A percentile compares a stretch with the other conserved stretches of the same genome.
phyloP scores from a whole-genome alignment of 139 green algal genomes.

The Tetradesmus obliquus region DNA sequence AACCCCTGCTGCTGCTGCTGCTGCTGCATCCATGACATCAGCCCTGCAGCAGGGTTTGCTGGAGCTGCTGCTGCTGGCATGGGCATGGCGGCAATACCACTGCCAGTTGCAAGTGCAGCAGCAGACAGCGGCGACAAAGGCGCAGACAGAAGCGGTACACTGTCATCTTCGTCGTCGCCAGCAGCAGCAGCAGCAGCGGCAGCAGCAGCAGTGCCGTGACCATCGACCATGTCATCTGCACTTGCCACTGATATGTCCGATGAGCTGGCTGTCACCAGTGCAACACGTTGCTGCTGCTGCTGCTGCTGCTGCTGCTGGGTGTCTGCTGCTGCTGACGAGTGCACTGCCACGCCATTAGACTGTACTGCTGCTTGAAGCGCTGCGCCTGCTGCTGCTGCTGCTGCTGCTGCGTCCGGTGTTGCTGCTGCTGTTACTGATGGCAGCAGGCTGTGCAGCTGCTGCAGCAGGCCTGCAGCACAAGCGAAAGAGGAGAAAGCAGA shows the following conservation, averaged over 20 bases:
- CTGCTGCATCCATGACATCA: not conserved
- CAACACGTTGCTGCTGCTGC: not conserved
- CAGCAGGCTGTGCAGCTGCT: slow-evolving; percentile 15
- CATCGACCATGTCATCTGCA: not conserved
- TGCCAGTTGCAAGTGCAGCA: not conserved
- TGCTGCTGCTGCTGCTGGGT: not conserved
- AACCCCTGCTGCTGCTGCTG: not conserved
- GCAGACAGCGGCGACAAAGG: slow-evolving; percentile 22
- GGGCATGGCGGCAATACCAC: not conserved
- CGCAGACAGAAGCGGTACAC: not conserved
- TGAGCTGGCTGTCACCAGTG: not conserved
- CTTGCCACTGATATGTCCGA: not conserved
- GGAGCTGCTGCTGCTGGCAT: not conserved
- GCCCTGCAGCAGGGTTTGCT: slow-evolving; percentile 1
- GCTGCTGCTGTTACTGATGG: slow-evolving; percentile 21
- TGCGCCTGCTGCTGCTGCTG: slow-evolving; percentile 16
- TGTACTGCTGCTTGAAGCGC: not conserved
- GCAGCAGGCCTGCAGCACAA: slow-evolving; percentile 11
- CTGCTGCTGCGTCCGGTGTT: not conserved
- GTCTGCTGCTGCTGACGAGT: not conserved
- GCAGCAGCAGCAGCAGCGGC: too few relatives aligned
- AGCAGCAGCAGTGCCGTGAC: too few relatives aligned
- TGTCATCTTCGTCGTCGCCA: not conserved
- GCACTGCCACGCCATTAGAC: not conserved
- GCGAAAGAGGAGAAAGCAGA: not conserved